Percentiles rank a stretch among this genome's conserved stretches.
Evolutionary conservation across 371 early-diverging fungal species (phyloP).

Genomic region (Actinomucor elegans): DNA sequence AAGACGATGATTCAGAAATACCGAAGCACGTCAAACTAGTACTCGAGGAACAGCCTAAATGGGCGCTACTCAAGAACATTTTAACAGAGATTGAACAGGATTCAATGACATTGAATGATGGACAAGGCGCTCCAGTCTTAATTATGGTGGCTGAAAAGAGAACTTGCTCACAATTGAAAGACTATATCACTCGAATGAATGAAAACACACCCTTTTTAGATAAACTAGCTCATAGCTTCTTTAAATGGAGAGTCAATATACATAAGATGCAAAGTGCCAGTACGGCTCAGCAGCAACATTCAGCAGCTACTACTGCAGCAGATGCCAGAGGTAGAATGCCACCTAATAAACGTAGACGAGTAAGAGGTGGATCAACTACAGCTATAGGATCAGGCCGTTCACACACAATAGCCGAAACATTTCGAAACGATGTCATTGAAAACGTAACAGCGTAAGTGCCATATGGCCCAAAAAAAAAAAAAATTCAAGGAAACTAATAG

Average conservation of each 20-base stretch:
- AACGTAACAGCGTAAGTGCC: constrained; percentile 2
- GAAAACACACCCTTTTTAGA: constrained; percentile 38
- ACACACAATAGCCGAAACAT: constrained; percentile 25
- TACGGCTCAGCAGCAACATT: constrained; percentile 1
- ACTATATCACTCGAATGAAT: constrained; percentile 42
- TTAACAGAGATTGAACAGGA: constrained; percentile 77
- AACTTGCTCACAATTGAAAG: constrained; percentile 66
- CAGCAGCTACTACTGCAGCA: neutral
- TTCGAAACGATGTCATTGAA: constrained; percentile 28
- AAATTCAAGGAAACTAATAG: neutral
- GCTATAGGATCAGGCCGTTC: constrained; percentile 28
- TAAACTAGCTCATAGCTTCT: constrained; percentile 57
- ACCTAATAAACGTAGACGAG: constrained; percentile 75
- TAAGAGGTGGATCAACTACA: constrained; percentile 67
- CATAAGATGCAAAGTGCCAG: constrained; percentile 27
- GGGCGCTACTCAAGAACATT: constrained; percentile 70
- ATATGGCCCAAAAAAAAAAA: too few species aligned
- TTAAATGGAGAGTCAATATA: constrained; percentile 66
- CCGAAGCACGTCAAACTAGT: constrained; percentile 68
- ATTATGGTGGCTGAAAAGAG: constrained; percentile 74
- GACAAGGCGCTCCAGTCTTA: constrained; percentile 46
- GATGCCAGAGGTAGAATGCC: constrained; percentile 50
- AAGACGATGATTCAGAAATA: constrained; percentile 15
- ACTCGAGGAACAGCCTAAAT: constrained; percentile 92
- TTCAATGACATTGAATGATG: constrained; percentile 1